Conservation (phyloP, 441 rosid genomes). For the Daphne laureola region DNA sequence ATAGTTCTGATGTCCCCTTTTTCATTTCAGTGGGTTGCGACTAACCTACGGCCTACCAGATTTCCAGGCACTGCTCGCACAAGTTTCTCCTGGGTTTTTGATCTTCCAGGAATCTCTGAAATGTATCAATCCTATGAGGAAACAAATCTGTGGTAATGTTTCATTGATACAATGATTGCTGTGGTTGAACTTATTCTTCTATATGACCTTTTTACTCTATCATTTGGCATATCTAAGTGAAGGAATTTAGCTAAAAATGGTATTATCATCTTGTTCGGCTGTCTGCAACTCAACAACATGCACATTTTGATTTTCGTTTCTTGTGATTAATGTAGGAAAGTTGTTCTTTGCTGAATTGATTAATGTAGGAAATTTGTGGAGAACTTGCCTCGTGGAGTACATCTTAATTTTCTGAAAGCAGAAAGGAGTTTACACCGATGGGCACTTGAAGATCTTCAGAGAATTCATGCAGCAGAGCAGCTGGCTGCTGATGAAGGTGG, state of each 20-base stretch:
- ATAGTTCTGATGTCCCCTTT: not conserved
- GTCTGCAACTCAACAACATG: not conserved
- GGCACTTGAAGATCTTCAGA: constrained; percentile 88
- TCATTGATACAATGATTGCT: not conserved
- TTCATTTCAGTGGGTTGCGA: constrained; percentile 71
- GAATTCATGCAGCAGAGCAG: constrained; percentile 88
- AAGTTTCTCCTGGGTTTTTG: constrained; percentile 79
- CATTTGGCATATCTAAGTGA: no score
- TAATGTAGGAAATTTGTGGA: constrained; percentile 74
- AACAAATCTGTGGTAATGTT: constrained; percentile 74
- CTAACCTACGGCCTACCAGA: constrained; percentile 53
- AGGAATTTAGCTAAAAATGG: no score
- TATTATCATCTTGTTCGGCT: no score
- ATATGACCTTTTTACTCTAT: not conserved
- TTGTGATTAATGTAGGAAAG: not conserved
- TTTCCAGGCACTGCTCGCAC: constrained; percentile 31
- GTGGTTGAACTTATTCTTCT: not conserved
- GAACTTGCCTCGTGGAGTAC: constrained; percentile 81
- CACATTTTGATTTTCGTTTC: not conserved
- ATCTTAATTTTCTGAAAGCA: constrained; percentile 84
- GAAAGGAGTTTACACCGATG: constrained; percentile 97
- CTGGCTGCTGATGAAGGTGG: constrained; percentile 80
- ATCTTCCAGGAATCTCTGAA: constrained; percentile 71
- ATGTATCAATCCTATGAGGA: constrained; percentile 85
- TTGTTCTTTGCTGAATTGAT: constrained; percentile 10